These are phyloP conservation scores for Dothistroma septosporum DNA, from an alignment of 2,329 filamentous ascomycete genomes.

Conservation along the genomic window DNA sequence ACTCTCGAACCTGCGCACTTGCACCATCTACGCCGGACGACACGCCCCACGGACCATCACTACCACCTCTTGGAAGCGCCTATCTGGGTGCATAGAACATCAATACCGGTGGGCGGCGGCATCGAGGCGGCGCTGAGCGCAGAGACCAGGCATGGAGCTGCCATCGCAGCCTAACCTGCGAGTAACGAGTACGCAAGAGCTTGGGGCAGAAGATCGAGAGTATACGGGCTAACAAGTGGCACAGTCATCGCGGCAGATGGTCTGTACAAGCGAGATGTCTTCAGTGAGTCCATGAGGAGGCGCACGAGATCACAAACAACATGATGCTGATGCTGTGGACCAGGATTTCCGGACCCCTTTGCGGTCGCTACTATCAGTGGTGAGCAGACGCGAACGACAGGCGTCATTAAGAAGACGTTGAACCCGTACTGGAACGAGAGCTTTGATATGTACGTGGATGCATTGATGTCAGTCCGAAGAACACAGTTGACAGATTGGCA, in stretches of 20 bases:
- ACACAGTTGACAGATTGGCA: conserved; percentile 39
- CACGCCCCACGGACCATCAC: background rate
- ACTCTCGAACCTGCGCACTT: background rate
- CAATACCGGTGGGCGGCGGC: conserved; percentile 5
- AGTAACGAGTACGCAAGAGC: conserved; percentile 70
- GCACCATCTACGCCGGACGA: background rate
- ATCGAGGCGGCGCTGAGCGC: conserved; percentile 10
- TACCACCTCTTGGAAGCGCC: background rate
- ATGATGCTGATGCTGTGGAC: conserved; percentile 15
- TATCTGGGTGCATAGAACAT: conserved; percentile 11
- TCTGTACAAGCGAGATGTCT: conserved; percentile 98
- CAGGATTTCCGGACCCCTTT: conserved; percentile 96
- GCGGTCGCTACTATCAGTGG: conserved; percentile 95
- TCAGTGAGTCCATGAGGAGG: conserved; percentile 62
- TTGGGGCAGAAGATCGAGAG: background rate
- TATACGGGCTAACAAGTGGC: conserved; percentile 21
- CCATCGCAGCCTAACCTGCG: conserved; percentile 71
- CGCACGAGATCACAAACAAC: conserved; percentile 6
- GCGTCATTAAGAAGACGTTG: conserved; percentile 92
- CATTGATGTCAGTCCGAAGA: background rate
- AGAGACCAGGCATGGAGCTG: conserved; percentile 39
- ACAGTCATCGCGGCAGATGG: conserved; percentile 97
- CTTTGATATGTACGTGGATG: conserved; percentile 79
- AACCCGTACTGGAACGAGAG: conserved; percentile 99
- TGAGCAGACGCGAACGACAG: conserved; percentile 97